These are phyloP conservation scores for Clonostachys chloroleuca DNA, from an alignment of 2,329 filamentous ascomycete genomes.

Conservation along the genomic window DNA sequence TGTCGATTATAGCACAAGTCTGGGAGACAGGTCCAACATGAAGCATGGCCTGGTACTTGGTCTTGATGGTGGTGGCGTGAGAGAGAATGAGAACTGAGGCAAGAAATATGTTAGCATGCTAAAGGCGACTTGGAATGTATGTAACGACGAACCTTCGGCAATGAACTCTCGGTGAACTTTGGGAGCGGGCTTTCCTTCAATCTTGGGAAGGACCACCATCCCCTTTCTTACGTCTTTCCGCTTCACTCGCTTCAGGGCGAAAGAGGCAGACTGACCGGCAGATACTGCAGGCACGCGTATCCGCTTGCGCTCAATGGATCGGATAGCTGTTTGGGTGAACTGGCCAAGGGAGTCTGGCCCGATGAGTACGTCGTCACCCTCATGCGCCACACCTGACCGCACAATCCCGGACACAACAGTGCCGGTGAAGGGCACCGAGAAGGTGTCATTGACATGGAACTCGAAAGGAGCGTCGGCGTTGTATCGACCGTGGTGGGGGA, in stretches of 20 bases:
- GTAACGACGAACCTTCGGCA: conserved; percentile 57
- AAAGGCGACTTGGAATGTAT: not conserved
- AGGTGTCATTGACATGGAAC: conserved; percentile 95
- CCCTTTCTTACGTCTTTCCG: conserved; percentile 94
- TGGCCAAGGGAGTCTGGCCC: conserved; percentile 89
- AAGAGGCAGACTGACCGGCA: conserved; percentile 88
- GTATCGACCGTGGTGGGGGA: conserved; percentile 92
- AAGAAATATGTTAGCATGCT: conserved; percentile 5
- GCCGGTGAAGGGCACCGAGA: conserved; percentile 94
- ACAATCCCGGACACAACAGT: conserved; percentile 95
- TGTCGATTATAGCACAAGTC: conserved; percentile 95
- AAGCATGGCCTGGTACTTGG: conserved; percentile 95
- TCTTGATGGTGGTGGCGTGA: conserved; percentile 95
- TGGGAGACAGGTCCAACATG: conserved; percentile 94
- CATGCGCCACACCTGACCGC: conserved; percentile 80
- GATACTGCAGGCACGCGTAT: conserved; percentile 83
- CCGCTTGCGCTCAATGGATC: conserved; percentile 91
- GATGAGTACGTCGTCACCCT: conserved; percentile 84
- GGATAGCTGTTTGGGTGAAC: conserved; percentile 80
- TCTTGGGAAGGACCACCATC: conserved; percentile 90
- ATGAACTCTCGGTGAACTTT: conserved; percentile 75
- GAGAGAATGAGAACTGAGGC: conserved; percentile 78
- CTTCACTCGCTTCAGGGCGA: conserved; percentile 82
- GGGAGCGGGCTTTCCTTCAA: conserved; percentile 64
- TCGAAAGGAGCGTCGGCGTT: conserved; percentile 85